Conservation (phyloP, 225 moss, liverwort and hornwort genomes). For the Takakia lepidozioides region DNA sequence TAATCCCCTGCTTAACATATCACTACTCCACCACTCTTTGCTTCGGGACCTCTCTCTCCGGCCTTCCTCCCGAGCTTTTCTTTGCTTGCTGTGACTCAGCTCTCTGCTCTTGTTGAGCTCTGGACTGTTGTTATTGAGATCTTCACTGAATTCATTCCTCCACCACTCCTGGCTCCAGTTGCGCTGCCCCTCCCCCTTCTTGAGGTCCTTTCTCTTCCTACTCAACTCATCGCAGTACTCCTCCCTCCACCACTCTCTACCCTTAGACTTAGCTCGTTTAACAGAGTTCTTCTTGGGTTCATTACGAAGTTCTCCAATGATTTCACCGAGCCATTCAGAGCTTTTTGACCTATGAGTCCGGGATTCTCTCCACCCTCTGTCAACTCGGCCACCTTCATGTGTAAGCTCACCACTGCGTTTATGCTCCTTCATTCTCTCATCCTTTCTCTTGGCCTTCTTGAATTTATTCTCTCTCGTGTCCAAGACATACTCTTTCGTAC, state of each 20-base stretch:
- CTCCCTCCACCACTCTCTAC: conserved; percentile 92
- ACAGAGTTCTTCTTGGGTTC: conserved; percentile 53
- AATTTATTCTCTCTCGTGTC: conserved; percentile 33
- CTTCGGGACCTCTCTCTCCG: conserved; percentile 65
- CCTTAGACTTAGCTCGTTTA: conserved; percentile 63
- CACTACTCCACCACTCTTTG: conserved; percentile 85
- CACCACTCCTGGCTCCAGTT: conserved; percentile 62
- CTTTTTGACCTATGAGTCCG: conserved; percentile 69
- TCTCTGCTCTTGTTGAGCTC: conserved; percentile 34
- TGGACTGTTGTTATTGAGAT: conserved; percentile 20
- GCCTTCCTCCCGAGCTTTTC: conserved; percentile 43
- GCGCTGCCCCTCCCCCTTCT: conserved; percentile 49
- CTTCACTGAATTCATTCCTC: conserved; percentile 63
- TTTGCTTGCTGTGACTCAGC: conserved; percentile 48
- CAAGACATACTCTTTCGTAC: conserved; percentile 32
- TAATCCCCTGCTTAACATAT: conserved; percentile 51
- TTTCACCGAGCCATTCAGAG: conserved; percentile 75
- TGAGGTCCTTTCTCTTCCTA: conserved; percentile 55
- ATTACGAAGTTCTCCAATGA: conserved; percentile 53
- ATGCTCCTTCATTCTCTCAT: conserved; percentile 14
- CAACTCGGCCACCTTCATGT: conserved; percentile 22
- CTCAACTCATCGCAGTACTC: conserved; percentile 68
- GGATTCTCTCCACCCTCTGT: conserved; percentile 28
- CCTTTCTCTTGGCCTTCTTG: conserved; percentile 43
- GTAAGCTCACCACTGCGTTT: conserved; percentile 51